phyloP scores from a whole-genome alignment of 352 stramenopile species.

The Paralagenidium karlingii region DNA sequence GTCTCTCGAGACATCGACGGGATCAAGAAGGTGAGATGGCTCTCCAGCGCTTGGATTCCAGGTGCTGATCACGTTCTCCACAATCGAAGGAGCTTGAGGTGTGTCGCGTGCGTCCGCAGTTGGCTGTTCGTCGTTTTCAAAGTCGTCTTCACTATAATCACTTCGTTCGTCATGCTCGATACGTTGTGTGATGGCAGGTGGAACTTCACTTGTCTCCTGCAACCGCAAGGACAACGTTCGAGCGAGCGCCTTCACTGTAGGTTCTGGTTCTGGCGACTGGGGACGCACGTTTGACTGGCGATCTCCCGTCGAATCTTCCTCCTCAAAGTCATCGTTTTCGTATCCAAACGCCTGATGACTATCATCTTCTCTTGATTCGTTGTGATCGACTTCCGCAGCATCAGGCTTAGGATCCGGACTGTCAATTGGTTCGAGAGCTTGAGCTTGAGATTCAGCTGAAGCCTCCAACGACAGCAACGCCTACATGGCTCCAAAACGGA shows the following conservation, averaged over 20 bases:
- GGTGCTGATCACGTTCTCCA: no score
- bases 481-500: neutral
- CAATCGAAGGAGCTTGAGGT: conserved; percentile 11
- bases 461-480: conserved; percentile 9
- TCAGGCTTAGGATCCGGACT: neutral
- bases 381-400: conserved; percentile 2
- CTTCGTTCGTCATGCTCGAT: conserved; percentile 3
- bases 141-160: conserved; percentile 27
- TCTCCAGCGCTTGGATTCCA: no score
- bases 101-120: conserved; percentile 2
- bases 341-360: conserved; percentile 67
- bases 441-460: conserved; percentile 3
- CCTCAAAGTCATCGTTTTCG: conserved; percentile 68
- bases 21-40: no score
- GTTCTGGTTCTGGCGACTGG: neutral
- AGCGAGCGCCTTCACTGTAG: neutral
- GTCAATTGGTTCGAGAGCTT: conserved; percentile 2
- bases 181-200: neutral
- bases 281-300: neutral
- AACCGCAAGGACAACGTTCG: neutral
- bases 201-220: neutral
- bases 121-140: conserved; percentile 13
- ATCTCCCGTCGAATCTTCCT: neutral
- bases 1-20: conserved; percentile 14
- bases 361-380: conserved; percentile 2